These are phyloP conservation scores for Fagopyrum tataricum DNA, from an alignment of 148 eudicot species.

Conservation along the genomic window DNA sequence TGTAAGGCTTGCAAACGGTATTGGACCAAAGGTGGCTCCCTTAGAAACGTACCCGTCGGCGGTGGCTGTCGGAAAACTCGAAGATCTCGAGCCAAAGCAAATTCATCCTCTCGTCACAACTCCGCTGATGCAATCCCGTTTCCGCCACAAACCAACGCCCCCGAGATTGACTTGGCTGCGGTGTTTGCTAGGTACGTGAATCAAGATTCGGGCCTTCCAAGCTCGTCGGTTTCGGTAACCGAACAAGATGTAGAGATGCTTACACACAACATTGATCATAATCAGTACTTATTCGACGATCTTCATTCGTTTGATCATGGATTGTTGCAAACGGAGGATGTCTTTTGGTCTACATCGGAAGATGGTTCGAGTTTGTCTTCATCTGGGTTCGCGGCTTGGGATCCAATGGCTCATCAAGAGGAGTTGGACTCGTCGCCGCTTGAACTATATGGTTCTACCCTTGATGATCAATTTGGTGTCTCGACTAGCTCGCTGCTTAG, in stretches of 20 bases:
- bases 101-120: neutral
- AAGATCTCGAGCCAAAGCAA: neutral
- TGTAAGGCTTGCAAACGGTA: neutral
- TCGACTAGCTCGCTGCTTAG: neutral
- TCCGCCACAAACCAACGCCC: neutral
- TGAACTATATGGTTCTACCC: neutral
- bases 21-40: constrained; percentile 10
- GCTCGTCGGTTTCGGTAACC: neutral
- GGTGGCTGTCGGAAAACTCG: neutral
- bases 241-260: neutral
- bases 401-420: neutral
- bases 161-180: neutral
- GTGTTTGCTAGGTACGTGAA: constrained; percentile 2
- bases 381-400: neutral
- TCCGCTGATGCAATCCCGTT: neutral
- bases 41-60: neutral
- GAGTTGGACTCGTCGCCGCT: constrained; percentile 1
- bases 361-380: neutral
- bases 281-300: neutral
- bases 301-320: neutral
- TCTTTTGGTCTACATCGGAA: neutral
- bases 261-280: neutral
- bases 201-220: neutral
- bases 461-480: neutral
- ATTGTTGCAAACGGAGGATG: neutral